phyloP scores from a whole-genome alignment of 352 stramenopile species.

The Globisporangium paddicum region DNA sequence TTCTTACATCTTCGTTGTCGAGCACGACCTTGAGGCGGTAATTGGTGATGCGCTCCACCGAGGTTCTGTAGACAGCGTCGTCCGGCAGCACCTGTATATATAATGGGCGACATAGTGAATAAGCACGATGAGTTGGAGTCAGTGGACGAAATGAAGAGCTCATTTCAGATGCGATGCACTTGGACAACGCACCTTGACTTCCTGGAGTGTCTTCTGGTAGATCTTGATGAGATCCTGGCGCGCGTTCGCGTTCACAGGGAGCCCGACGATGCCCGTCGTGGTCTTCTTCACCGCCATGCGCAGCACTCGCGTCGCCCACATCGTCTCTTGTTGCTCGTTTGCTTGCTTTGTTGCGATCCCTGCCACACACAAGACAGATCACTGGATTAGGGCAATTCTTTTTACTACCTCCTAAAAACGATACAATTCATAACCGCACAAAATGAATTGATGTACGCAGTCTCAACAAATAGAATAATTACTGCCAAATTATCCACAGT shows the following conservation, averaged over 20 bases:
- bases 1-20: constrained; percentile 64
- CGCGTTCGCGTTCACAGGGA: constrained; percentile 80
- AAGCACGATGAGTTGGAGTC: not conserved
- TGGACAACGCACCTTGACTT: constrained; percentile 51
- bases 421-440: constrained; percentile 1
- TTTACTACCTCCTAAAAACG: not conserved
- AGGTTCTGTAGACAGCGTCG: constrained; percentile 67
- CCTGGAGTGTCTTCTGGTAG: constrained; percentile 79
- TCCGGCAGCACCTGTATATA: constrained; percentile 52
- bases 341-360: constrained; percentile 10
- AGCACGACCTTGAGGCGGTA: constrained; percentile 75
- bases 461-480: too few species aligned
- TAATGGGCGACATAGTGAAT: constrained; percentile 2
- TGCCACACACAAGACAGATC: constrained; percentile 23
- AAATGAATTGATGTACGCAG: constrained; percentile 14
- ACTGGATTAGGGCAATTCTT: constrained; percentile 17
- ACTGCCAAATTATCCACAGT: too few species aligned
- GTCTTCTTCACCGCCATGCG: constrained; percentile 86
- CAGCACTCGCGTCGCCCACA: constrained; percentile 82
- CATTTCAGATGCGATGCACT: not conserved
- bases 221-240: constrained; percentile 81
- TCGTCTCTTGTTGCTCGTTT: constrained; percentile 21
- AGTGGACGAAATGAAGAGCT: not conserved
- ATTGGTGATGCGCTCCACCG: constrained; percentile 84
- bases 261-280: constrained; percentile 79